Evolutionary conservation across 2,329 filamentous ascomycete species (phyloP).

Genomic region (Epichloe baconii): DNA sequence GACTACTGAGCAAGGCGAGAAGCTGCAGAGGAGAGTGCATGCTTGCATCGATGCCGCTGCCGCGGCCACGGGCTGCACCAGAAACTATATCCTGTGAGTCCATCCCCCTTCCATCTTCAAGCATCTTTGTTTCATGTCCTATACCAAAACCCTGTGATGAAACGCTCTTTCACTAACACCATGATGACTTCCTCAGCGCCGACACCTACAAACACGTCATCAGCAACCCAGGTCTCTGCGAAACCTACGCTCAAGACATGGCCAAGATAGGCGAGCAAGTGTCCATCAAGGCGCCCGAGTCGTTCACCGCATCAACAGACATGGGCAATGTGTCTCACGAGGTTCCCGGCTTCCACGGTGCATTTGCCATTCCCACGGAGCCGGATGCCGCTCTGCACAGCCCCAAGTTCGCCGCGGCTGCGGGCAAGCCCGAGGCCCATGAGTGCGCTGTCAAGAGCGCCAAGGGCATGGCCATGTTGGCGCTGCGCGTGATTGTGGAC

Average conservation of each 20-base stretch:
- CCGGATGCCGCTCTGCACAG: conserved; percentile 25
- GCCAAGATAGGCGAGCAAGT: conserved; percentile 22
- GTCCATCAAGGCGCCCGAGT: conserved; percentile 20
- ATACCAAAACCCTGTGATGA: background rate
- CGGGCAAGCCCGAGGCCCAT: conserved; percentile 26
- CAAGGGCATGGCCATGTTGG: conserved; percentile 30
- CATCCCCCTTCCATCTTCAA: background rate
- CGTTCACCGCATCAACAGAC: conserved; percentile 30
- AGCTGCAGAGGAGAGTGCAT: conserved; percentile 18
- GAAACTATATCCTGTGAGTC: conserved; percentile 22
- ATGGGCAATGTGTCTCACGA: conserved; percentile 38
- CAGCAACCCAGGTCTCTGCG: conserved; percentile 30
- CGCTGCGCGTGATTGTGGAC: conserved; percentile 17
- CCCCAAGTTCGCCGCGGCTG: conserved; percentile 29
- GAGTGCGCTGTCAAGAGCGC: conserved; percentile 27
- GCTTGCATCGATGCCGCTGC: conserved; percentile 24
- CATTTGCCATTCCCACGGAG: conserved; percentile 29
- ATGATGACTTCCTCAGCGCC: conserved; percentile 9
- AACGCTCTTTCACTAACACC: background rate
- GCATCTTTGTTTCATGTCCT: background rate
- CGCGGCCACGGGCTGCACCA: conserved; percentile 20
- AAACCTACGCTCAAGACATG: conserved; percentile 31
- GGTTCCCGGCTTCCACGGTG: conserved; percentile 34
- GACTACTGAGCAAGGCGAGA: conserved; percentile 16
- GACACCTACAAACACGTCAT: conserved; percentile 32